Percentiles rank a stretch among this genome's conserved stretches.
Conservation (phyloP, 2,329 filamentous ascomycete genomes). For the Cordyceps pruinosa region DNA sequence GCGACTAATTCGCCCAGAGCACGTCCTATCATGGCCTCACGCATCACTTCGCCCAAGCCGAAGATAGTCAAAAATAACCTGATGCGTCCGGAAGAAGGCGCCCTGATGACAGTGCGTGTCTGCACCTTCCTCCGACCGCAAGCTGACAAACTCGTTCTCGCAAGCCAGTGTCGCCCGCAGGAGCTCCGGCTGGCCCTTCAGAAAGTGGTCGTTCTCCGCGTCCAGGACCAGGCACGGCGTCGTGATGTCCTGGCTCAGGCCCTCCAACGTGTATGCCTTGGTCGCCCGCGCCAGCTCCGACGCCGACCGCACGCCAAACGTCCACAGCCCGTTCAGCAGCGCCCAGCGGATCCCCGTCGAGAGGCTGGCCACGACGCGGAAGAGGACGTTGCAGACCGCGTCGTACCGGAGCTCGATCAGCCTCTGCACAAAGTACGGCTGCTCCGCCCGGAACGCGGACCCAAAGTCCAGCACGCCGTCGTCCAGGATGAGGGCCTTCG, state of each 20-base stretch:
- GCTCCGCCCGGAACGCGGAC: neutral
- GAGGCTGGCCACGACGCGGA: neutral
- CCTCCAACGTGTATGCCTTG: neutral
- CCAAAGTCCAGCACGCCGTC: constrained; percentile 6
- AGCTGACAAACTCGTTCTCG: neutral
- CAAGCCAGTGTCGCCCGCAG: neutral
- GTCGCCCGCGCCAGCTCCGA: neutral
- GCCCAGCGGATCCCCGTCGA: constrained; percentile 1
- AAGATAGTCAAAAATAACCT: constrained; percentile 2
- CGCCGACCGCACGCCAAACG: neutral
- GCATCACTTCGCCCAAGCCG: neutral
- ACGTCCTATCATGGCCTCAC: neutral
- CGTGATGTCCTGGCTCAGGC: neutral
- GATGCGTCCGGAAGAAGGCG: constrained; percentile 2
- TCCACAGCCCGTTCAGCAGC: neutral
- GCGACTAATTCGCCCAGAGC: neutral
- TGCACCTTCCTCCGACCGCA: neutral
- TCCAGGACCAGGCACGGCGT: neutral
- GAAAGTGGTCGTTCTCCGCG: constrained; percentile 5
- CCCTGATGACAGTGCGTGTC: constrained; percentile 4
- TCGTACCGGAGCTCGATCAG: neutral
- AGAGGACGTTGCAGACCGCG: neutral
- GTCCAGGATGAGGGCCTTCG: neutral
- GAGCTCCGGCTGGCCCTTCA: constrained; percentile 1
- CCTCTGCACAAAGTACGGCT: neutral